Evolutionary conservation across 257 asterid genomes (phyloP).

Genomic region (Mentha longifolia): DNA sequence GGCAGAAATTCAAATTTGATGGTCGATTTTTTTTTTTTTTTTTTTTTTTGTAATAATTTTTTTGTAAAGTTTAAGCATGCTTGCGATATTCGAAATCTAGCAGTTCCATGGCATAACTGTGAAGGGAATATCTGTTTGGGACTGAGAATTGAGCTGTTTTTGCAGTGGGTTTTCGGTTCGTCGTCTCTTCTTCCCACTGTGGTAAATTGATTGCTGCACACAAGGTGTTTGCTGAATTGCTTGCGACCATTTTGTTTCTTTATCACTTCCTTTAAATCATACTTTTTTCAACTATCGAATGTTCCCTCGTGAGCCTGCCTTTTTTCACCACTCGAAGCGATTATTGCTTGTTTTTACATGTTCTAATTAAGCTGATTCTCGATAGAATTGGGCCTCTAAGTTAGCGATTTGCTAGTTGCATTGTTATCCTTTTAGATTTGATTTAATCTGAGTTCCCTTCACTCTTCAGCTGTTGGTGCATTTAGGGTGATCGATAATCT

Average conservation of each 20-base stretch:
- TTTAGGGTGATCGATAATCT: neutral
- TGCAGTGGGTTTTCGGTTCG: neutral
- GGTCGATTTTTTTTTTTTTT: neutral
- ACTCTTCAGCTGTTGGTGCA: conserved; percentile 21
- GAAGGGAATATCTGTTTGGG: neutral
- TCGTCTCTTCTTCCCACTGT: too few species aligned
- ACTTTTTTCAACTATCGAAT: neutral
- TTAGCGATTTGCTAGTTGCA: conserved; percentile 7
- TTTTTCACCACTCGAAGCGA: neutral
- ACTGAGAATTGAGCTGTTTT: neutral
- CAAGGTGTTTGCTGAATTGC: conserved; percentile 41
- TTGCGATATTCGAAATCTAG: neutral
- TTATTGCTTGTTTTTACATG: neutral
- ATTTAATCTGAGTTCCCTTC: neutral
- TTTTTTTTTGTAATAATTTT: neutral
- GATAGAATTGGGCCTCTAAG: too few species aligned
- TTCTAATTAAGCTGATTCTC: conserved; percentile 2
- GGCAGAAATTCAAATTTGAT: neutral
- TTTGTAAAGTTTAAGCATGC: neutral
- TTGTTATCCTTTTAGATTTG: neutral
- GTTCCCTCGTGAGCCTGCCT: neutral
- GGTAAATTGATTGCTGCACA: neutral
- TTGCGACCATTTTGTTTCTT: conserved; percentile 1
- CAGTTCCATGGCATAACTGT: neutral
- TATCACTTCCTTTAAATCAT: neutral